Conservation (phyloP, 352 stramenopile species). For the Phytophthora pluvialis region DNA sequence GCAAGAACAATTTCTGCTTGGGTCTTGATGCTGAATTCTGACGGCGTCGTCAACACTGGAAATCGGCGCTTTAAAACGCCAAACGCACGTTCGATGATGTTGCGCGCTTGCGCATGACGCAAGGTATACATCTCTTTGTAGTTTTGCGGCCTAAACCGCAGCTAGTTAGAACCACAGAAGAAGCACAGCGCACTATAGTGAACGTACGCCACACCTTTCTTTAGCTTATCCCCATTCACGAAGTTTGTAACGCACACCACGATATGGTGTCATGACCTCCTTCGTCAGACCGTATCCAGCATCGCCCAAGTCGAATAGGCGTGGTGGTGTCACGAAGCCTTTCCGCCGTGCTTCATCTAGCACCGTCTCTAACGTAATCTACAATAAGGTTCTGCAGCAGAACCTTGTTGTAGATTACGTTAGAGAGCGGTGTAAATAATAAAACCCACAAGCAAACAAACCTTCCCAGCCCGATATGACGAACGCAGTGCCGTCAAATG, state of each 20-base stretch:
- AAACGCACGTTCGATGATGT: slow-evolving; percentile 28
- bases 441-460: no score
- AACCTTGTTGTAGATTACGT: no score
- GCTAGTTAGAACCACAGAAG: not conserved
- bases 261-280: slow-evolving; percentile 26
- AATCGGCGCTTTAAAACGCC: slow-evolving; percentile 26
- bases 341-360: slow-evolving; percentile 8
- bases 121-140: slow-evolving; percentile 34
- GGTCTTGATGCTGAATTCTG: slow-evolving; percentile 9
- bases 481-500: no score
- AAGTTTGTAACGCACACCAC: slow-evolving; percentile 28
- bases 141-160: slow-evolving; percentile 20
- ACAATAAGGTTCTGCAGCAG: no score
- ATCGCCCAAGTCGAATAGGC: slow-evolving; percentile 27
- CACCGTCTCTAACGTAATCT: no score
- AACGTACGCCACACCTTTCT: not conserved
- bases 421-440: no score
- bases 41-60: not conserved
- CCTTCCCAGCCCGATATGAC: no score
- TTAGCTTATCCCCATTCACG: slow-evolving; percentile 19
- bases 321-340: slow-evolving; percentile 7
- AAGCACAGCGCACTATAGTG: no score
- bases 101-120: slow-evolving; percentile 23
- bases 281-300: slow-evolving; percentile 21
- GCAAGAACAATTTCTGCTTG: slow-evolving; percentile 20